These are phyloP conservation scores for Excoecaria agallocha DNA, from an alignment of 345 rosid species.

Conservation along the genomic window DNA sequence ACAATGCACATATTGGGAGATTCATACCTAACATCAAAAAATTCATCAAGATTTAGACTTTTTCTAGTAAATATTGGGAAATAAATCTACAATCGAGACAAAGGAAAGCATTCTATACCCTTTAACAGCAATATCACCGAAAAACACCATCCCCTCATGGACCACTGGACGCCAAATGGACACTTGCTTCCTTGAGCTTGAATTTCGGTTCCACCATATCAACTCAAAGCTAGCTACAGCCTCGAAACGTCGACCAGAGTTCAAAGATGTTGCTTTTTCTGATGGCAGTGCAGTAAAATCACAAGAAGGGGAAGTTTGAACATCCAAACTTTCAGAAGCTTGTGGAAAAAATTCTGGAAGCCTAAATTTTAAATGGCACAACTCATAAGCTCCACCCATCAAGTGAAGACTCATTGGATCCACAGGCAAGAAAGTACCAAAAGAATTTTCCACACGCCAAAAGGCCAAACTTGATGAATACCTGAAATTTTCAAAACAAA, in stretches of 20 bases:
- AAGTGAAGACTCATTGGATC: slow-evolving; percentile 49
- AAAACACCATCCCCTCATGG: slow-evolving; percentile 78
- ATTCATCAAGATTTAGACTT: slow-evolving; percentile 14
- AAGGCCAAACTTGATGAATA: slow-evolving; percentile 60
- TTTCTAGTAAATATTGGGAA: slow-evolving; percentile 5
- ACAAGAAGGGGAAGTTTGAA: slow-evolving; percentile 37
- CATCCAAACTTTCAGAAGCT: slow-evolving; percentile 36
- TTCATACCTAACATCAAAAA: slow-evolving; percentile 59
- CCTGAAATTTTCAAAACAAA: slow-evolving; percentile 45
- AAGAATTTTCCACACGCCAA: slow-evolving; percentile 88
- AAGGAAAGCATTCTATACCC: slow-evolving; percentile 52
- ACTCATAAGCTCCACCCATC: slow-evolving; percentile 67
- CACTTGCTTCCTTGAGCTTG: slow-evolving; percentile 68
- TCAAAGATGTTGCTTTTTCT: slow-evolving; percentile 35
- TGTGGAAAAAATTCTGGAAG: slow-evolving; percentile 42
- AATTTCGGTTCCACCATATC: slow-evolving; percentile 83
- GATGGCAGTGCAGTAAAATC: slow-evolving; percentile 26
- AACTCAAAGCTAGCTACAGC: slow-evolving; percentile 77
- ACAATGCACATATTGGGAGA: slow-evolving; percentile 80
- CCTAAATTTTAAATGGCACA: slow-evolving; percentile 64
- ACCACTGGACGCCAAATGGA: slow-evolving; percentile 90
- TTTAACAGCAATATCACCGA: slow-evolving; percentile 89
- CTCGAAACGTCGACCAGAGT: slow-evolving; percentile 63
- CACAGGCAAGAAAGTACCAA: slow-evolving; percentile 85
- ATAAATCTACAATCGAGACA: background rate